Base-by-base conservation (phyloP, 2,329 filamentous ascomycete genomes). In the Diaporthe capsici region DNA sequence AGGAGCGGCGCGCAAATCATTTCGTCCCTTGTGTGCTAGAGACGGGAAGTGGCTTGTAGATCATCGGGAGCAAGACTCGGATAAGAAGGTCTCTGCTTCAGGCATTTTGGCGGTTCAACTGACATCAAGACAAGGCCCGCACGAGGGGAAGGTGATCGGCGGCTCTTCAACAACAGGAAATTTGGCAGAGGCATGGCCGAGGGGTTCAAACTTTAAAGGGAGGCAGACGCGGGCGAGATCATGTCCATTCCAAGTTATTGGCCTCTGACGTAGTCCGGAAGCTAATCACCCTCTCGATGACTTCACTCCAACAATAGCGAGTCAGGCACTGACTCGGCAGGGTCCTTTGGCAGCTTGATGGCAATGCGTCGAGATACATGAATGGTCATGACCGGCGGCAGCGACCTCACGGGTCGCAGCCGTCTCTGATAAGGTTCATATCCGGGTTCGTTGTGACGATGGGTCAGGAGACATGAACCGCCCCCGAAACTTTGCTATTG, bases 211-310 rank as follows among this genome's bases (percentile, higher is more conserved):
- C 47, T 70, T 68, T 20, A 70, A 70, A 39, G 49, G 49, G n/a
- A 39, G 34, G 49, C 65, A 55, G 65, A 28, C 25, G 34, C 49
- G 47, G 47, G 37, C 37, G 34, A 55, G 65, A 70, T 70, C 49
- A 53, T 55, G 42, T 31, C 47, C 47, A 55, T 70, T 70, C 65
- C 65, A 70, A 42, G 34, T 42, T 55, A 17, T 42, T 28, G 51
- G 34, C 28, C 34, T 70, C 65, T 70, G 65, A 70, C 65, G 65
- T 70, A 53, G 65, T 12, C 49, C 25, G 47, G 25, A 70, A 70
- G 65, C 49, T 55, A 55, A 55, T 42, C n/a, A 55, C 2, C 34
- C 34, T 28, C n/a, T 25, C 25, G 49, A 70, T 70, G 65, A 70
- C 65, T 55, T 70, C 49, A 70, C 49, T 22, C 9, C 34, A 15